phyloP scores from a whole-genome alignment of 805 yeast species.

The Saccharomyces eubayanus region DNA sequence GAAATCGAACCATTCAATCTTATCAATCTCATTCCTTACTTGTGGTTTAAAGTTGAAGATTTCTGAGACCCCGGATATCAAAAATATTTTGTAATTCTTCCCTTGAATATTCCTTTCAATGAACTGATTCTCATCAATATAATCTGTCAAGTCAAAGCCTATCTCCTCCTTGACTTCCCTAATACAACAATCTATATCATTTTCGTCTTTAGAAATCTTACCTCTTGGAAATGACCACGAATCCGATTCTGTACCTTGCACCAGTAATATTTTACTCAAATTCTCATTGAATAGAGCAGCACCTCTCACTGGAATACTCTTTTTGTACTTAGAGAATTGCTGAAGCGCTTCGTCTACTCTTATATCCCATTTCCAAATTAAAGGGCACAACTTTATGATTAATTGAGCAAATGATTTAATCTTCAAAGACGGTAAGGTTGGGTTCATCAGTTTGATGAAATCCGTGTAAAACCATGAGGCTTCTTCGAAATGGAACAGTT shows the following conservation, averaged over 20 bases:
- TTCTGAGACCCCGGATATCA: conserved; percentile 72
- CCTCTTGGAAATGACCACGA: conserved; percentile 97
- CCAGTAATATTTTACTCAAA: conserved; percentile 64
- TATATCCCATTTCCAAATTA: conserved; percentile 77
- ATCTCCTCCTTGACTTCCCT: conserved; percentile 92
- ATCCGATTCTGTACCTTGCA: conserved; percentile 74
- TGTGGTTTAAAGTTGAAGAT: conserved; percentile 66
- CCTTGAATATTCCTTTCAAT: conserved; percentile 76
- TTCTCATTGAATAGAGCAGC: conserved; percentile 74
- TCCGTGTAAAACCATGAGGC: conserved; percentile 98
- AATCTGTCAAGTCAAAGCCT: conserved; percentile 72
- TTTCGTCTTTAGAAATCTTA: conserved; percentile 87
- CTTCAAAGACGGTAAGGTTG: conserved; percentile 65
- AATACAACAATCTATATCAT: conserved; percentile 79
- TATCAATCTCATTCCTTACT: conserved; percentile 81
- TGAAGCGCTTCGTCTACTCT: conserved; percentile 66
- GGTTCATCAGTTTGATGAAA: conserved; percentile 63
- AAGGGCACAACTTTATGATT: conserved; percentile 61
- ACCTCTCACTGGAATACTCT: conserved; percentile 91
- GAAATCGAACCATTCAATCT: conserved; percentile 71
- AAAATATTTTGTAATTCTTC: conserved; percentile 76
- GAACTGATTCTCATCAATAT: conserved; percentile 59
- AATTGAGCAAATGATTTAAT: conserved; percentile 67
- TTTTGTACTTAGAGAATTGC: conserved; percentile 76
- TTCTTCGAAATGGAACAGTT: conserved; percentile 90